Percentiles rank a stretch among this genome's conserved stretches.
Evolutionary conservation across 164 flowering plant genomes (phyloP).

Genomic region (Litsea cubeba): DNA sequence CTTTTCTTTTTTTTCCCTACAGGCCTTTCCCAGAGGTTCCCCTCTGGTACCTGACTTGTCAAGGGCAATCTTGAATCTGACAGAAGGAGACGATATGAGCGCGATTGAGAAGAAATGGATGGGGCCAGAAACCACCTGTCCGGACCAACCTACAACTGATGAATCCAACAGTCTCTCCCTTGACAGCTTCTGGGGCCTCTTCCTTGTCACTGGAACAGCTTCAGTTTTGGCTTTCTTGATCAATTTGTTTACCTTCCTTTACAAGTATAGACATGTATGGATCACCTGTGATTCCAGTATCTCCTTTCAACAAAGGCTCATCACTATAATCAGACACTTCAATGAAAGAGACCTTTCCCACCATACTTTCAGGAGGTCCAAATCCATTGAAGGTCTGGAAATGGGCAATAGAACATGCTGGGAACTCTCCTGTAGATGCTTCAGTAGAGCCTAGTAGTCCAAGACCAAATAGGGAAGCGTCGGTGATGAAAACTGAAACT

Average conservation of each 20-base stretch:
- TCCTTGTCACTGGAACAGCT: conserved; percentile 34
- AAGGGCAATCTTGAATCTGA: conserved; percentile 30
- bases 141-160: background rate
- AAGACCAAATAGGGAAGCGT: background rate
- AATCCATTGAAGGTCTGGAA: background rate
- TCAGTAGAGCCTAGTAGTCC: background rate
- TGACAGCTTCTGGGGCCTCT: conserved; percentile 29
- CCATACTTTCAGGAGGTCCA: conserved; percentile 15
- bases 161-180: conserved; percentile 11
- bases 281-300: background rate
- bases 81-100: conserved; percentile 23
- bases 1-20: background rate
- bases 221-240: conserved; percentile 20
- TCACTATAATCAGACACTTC: conserved; percentile 5
- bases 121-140: conserved; percentile 8
- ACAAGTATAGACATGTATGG: conserved; percentile 11
- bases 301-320: conserved; percentile 16
- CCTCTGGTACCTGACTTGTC: conserved; percentile 38
- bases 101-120: conserved; percentile 32
- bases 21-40: conserved; percentile 39
- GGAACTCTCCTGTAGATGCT: background rate
- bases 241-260: conserved; percentile 18
- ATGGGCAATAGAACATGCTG: background rate
- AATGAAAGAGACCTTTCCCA: conserved; percentile 15
- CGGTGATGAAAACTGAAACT: background rate